Percentiles rank a stretch among this genome's conserved stretches.
Conservation (phyloP, 2,329 filamentous ascomycete species). For the Fusarium equiseti region DNA sequence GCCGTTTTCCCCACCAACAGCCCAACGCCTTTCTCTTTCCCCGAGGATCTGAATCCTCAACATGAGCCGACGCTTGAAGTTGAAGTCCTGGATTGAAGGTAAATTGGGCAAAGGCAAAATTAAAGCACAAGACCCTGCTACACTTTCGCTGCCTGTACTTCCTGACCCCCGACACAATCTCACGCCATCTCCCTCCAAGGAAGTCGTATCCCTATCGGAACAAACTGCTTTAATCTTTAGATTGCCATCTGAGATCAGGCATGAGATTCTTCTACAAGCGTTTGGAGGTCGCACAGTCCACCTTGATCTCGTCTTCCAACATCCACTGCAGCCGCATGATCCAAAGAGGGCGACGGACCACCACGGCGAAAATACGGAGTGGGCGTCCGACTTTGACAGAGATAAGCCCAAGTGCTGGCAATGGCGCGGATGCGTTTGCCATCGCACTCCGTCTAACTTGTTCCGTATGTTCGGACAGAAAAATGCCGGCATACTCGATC, state of each 20-base stretch:
- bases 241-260: background rate
- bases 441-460: background rate
- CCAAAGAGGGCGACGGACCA: background rate
- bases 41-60: too few species aligned
- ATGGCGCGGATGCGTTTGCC: background rate
- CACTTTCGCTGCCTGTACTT: too few species aligned
- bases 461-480: background rate
- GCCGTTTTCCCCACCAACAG: too few species aligned
- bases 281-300: background rate
- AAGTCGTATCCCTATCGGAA: too few species aligned
- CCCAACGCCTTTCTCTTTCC: too few species aligned
- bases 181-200: background rate
- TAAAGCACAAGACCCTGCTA: too few species aligned
- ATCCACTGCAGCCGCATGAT: background rate
- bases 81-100: background rate
- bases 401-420: background rate
- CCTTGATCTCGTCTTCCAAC: background rate
- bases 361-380: background rate
- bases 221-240: background rate
- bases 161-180: too few species aligned
- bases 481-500: background rate
- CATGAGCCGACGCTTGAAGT: background rate
- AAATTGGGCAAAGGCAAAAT: background rate
- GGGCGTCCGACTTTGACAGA: rapidly evolving
- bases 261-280: background rate